Conservation (phyloP, 2,329 filamentous ascomycete species). For the Penicillium sclerotiorum region DNA sequence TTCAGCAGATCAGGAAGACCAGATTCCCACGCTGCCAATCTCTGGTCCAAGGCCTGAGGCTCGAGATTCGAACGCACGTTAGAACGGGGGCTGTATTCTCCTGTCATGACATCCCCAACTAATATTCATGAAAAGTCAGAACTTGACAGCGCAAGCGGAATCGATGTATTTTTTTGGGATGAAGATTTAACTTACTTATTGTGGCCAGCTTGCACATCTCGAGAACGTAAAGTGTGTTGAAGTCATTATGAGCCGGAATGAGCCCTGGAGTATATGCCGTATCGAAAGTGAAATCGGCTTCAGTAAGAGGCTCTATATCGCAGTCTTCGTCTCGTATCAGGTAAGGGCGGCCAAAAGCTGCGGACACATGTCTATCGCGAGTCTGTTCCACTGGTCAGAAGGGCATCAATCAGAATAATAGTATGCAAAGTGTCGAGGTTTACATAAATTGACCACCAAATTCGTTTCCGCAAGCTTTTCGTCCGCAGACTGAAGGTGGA, state of each 20-base stretch:
- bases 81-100: constrained; percentile 8
- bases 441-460: constrained; percentile 19
- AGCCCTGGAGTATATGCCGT: constrained; percentile 7
- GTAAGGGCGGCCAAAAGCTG: constrained; percentile 28
- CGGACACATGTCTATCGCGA: constrained; percentile 25
- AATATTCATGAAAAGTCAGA: neutral
- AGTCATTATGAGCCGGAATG: constrained; percentile 10
- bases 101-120: constrained; percentile 11
- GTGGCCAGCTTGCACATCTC: constrained; percentile 13
- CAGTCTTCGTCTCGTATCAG: constrained; percentile 30
- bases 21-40: constrained; percentile 8
- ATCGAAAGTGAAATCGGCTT: constrained; percentile 25
- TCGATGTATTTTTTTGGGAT: neutral
- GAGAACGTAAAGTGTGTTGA: constrained; percentile 10
- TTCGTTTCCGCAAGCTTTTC: constrained; percentile 20
- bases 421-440: neutral
- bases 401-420: neutral
- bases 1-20: neutral
- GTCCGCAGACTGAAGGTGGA: constrained; percentile 4
- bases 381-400: constrained; percentile 13
- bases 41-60: constrained; percentile 1
- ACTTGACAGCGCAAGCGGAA: neutral
- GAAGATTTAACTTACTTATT: constrained; percentile 6
- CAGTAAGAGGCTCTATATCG: constrained; percentile 26
- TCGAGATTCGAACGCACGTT: constrained; percentile 3